These are phyloP conservation scores for Aegilops longissima DNA, from an alignment of 176 grass and related monocot genomes.

Conservation along the genomic window DNA sequence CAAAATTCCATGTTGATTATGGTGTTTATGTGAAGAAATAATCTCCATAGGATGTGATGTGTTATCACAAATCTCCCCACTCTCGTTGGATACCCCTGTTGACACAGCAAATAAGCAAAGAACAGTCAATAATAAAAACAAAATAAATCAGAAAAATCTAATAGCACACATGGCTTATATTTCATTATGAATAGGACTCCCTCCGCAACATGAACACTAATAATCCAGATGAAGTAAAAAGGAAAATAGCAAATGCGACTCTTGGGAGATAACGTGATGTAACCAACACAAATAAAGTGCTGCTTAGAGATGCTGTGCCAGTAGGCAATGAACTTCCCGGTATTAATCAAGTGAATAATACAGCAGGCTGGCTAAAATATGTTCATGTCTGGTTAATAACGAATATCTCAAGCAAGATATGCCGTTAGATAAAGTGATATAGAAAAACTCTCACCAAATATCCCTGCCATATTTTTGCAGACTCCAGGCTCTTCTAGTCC, in stretches of 20 bases:
- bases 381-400: neutral
- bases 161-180: neutral
- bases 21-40: too few species aligned
- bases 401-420: neutral
- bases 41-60: neutral
- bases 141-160: neutral
- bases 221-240: constrained; percentile 13
- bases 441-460: constrained; percentile 36
- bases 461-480: constrained; percentile 23
- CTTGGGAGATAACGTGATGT: neutral
- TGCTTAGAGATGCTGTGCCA: neutral
- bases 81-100: constrained; percentile 13
- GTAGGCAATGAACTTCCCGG: neutral
- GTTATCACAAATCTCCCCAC: constrained; percentile 49
- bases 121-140: neutral
- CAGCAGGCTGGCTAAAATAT: neutral
- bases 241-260: neutral
- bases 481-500: neutral
- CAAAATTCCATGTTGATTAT: too few species aligned
- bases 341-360: neutral
- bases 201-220: neutral
- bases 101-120: neutral
- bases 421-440: neutral
- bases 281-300: neutral
- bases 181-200: neutral